Percentiles rank a stretch among this genome's conserved stretches.
Evolutionary conservation across 805 yeast species (phyloP).

Genomic region (Blastobotrys attinorum): DNA sequence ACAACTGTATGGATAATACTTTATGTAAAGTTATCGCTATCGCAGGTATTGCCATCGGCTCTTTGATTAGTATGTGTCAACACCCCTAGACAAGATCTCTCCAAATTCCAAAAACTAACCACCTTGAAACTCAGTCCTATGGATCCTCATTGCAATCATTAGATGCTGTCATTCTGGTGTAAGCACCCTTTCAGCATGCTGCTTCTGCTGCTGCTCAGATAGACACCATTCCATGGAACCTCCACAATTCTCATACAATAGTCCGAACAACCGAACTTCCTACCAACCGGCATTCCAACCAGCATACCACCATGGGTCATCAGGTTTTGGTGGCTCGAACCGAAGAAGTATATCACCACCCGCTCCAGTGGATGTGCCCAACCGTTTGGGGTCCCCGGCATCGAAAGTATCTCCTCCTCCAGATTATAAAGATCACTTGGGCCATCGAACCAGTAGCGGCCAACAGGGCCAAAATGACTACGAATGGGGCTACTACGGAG

Average conservation of each 20-base stretch:
- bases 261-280: neutral
- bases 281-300: conserved; percentile 6
- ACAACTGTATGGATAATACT: conserved; percentile 70
- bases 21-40: conserved; percentile 72
- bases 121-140: conserved; percentile 26
- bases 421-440: neutral
- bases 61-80: conserved; percentile 33
- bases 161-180: conserved; percentile 55
- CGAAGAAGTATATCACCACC: too few species aligned
- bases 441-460: too few species aligned
- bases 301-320: conserved; percentile 6
- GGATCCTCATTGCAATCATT: conserved; percentile 49
- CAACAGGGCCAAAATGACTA: too few species aligned
- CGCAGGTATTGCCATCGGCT: conserved; percentile 58
- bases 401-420: conserved; percentile 5
- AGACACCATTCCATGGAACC: conserved; percentile 5
- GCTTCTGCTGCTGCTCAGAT: conserved; percentile 44
- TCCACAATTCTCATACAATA: neutral
- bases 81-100: too few species aligned
- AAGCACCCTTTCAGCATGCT: conserved; percentile 39
- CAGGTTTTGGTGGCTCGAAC: too few species aligned
- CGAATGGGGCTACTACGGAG: conserved; percentile 12
- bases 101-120: neutral
- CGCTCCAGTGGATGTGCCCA: too few species aligned
- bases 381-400: too few species aligned